Base-by-base conservation (phyloP, 129 eudicot species). In the Calendula officinalis region DNA sequence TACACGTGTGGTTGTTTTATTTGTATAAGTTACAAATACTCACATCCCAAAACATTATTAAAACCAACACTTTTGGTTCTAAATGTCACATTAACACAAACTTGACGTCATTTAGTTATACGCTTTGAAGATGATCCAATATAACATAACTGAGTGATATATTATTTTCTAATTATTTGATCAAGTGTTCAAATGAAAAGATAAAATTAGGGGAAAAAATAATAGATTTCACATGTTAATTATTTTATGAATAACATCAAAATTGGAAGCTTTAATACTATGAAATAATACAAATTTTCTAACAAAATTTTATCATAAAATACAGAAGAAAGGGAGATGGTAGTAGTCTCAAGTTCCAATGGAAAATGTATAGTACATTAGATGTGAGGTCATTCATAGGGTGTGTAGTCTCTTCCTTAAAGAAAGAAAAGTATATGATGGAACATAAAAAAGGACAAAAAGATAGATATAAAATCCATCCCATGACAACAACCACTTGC, bases 351-450 rank as follows among this genome's bases (percentile, higher is more conserved):
- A 61, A 61, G 61, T 60, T 43, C 69, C 69, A 60, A 71, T 69
- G 46, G 54, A 39, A 70, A 52, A 54, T 53, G 36, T 50, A 16
- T 34, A 14, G 56, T 58, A 69, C 36, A 59, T 58, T 22, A 60
- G 69, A 71, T 41, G 69, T 71, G 76, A 71, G 76, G 76, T 71
- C 76, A 71, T 71, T 71, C 76, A 41, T 60, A 30, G 75, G 60
- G 76, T 49, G 76, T 71, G 76, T 61, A 42, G 69, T 71, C 76
- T 61, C 76, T 71, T 71, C 76, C 69, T 61, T 71, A 22, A 22
- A 22, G 30, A 22, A 22, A 22, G 30, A 22, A 40, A 70, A 60
- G 75, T 39, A 62, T 40, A 50, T 71, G 76, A 71, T 60, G 76
- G 45, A 57, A 46, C 54, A 68, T 46, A 22, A 44, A 17, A 44